Evolutionary conservation across 1,284 basidiomycete species (phyloP).

Genomic region (Sparassis latifolia): DNA sequence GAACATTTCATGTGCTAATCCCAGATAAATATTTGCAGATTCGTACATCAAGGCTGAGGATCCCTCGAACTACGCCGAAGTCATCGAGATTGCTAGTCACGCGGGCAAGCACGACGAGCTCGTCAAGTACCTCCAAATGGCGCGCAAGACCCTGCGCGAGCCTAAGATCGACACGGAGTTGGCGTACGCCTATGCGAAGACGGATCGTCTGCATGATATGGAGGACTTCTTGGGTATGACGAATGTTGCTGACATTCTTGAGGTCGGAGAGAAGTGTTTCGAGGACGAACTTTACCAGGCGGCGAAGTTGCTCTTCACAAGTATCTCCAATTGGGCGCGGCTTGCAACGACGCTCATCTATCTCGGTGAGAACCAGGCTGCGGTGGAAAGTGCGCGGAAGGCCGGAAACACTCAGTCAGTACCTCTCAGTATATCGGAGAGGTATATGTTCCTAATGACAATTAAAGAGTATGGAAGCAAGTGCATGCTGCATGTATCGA

Average conservation of each 20-base stretch:
- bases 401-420: constrained; percentile 95
- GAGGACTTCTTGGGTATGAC: constrained; percentile 99
- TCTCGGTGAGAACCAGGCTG: constrained; percentile 95
- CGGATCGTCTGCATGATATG: constrained; percentile 97
- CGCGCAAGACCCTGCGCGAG: constrained; percentile 95
- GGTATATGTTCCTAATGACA: neutral
- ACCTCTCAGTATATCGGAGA: neutral
- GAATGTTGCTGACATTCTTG: constrained; percentile 94
- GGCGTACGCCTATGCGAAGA: constrained; percentile 95
- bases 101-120: constrained; percentile 99
- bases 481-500: constrained; percentile 98
- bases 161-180: constrained; percentile 98
- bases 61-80: constrained; percentile 91
- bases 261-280: constrained; percentile 99
- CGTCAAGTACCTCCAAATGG: constrained; percentile 98
- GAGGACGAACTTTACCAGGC: constrained; percentile 98
- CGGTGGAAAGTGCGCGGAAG: constrained; percentile 97
- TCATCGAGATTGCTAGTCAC: constrained; percentile 94
- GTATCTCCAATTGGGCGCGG: constrained; percentile 98
- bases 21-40: constrained; percentile 40
- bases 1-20: neutral
- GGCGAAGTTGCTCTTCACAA: constrained; percentile 90
- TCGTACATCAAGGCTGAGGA: constrained; percentile 99
- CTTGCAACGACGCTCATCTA: constrained; percentile 98
- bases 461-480: constrained; percentile 94